phyloP scores from a whole-genome alignment of 805 yeast genomes.

The Teunomyces kruisii region DNA sequence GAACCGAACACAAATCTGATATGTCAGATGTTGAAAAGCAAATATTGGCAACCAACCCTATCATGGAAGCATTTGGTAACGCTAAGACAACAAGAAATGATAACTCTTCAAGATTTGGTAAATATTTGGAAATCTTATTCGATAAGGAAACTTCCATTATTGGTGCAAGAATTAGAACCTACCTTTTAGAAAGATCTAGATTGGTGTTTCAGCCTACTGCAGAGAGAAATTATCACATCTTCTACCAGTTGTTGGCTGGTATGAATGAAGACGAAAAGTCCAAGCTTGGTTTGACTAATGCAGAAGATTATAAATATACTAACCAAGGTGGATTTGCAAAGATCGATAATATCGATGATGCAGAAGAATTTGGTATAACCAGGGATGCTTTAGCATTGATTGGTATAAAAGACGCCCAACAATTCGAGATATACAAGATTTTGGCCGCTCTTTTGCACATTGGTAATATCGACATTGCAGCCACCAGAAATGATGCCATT shows the following conservation, averaged over 20 bases:
- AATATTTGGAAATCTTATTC: constrained; percentile 88
- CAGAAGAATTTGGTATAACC: constrained; percentile 72
- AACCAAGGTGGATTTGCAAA: constrained; percentile 82
- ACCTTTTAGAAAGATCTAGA: constrained; percentile 88
- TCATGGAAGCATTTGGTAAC: constrained; percentile 98
- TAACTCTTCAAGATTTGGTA: constrained; percentile 96
- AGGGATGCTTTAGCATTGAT: constrained; percentile 74
- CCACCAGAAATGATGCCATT: constrained; percentile 80
- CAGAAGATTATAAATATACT: constrained; percentile 74
- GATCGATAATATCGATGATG: constrained; percentile 81
- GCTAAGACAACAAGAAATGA: constrained; percentile 97
- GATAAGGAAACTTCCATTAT: constrained; percentile 72
- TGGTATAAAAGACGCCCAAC: constrained; percentile 64
- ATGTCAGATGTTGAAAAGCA: constrained; percentile 92
- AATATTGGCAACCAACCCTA: constrained; percentile 94
- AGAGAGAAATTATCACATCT: constrained; percentile 95
- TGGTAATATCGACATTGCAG: constrained; percentile 86
- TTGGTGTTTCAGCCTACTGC: constrained; percentile 85
- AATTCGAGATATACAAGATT: constrained; percentile 68
- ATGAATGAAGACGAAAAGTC: constrained; percentile 54
- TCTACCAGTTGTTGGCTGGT: constrained; percentile 86
- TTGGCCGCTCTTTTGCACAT: constrained; percentile 88
- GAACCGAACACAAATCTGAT: constrained; percentile 48
- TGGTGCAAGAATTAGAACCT: constrained; percentile 94
- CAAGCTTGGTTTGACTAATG: constrained; percentile 58